Evolutionary conservation across 345 rosid species (phyloP).

Genomic region (Acer yangbiense): DNA sequence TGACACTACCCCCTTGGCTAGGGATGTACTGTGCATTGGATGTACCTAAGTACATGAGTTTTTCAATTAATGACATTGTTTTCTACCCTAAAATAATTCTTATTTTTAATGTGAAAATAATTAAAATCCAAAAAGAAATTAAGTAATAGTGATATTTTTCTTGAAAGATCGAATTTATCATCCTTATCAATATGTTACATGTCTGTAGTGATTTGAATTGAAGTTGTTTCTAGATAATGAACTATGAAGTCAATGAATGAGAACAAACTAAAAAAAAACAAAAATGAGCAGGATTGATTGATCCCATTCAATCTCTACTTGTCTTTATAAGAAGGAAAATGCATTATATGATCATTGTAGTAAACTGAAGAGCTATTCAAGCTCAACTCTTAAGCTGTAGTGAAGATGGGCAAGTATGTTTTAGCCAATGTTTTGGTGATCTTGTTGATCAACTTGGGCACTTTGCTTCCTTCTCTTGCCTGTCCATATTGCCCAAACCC

Average conservation of each 20-base stretch:
- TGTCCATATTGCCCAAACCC: conserved; percentile 54
- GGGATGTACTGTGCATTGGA: no score
- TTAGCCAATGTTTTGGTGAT: conserved; percentile 16
- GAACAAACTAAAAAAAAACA: not conserved
- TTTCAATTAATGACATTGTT: no score
- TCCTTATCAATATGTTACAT: not conserved
- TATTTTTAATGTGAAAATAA: no score
- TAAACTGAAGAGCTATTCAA: no score
- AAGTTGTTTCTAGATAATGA: not conserved
- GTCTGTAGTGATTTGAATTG: not conserved
- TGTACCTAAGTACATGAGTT: no score
- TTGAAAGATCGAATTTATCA: no score
- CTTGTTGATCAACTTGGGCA: conserved; percentile 27
- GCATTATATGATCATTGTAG: not conserved
- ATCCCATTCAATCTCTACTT: not conserved
- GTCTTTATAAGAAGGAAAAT: not conserved
- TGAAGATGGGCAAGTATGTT: conserved; percentile 6
- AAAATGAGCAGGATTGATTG: not conserved
- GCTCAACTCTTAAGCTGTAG: no score
- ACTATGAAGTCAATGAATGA: conserved; percentile 17
- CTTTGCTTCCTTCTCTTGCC: conserved; percentile 35
- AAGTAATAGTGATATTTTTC: no score
- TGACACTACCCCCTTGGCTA: no score
- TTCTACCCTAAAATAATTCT: no score
- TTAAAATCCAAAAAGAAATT: no score